Evolutionary conservation across 1,284 basidiomycete genomes (phyloP).

Genomic region (Apiotrichum siamense): DNA sequence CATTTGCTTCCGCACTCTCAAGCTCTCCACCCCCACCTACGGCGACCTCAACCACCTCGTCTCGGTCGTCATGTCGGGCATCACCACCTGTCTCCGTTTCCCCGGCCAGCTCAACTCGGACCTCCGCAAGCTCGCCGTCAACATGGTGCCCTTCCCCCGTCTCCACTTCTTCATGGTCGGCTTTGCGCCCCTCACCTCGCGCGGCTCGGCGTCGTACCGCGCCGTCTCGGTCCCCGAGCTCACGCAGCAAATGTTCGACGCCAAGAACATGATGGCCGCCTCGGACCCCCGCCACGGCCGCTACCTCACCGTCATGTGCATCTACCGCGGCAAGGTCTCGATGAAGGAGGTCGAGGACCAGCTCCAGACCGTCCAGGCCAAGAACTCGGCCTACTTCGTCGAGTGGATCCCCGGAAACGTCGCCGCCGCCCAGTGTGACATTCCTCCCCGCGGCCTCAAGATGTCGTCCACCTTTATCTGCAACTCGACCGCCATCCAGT

Average conservation of each 20-base stretch:
- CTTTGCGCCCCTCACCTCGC: slow-evolving; percentile 83
- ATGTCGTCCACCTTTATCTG: slow-evolving; percentile 97
- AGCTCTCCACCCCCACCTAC: slow-evolving; percentile 66
- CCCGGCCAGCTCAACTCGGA: slow-evolving; percentile 93
- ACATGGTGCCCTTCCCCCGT: slow-evolving; percentile 86
- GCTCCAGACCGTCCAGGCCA: slow-evolving; percentile 24
- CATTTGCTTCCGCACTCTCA: slow-evolving; percentile 69
- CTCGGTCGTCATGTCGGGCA: slow-evolving; percentile 47
- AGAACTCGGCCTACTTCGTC: slow-evolving; percentile 42
- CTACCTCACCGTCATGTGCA: slow-evolving; percentile 43
- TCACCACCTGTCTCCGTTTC: slow-evolving; percentile 45
- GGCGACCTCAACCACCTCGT: slow-evolving; percentile 68
- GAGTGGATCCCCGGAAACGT: slow-evolving; percentile 75
- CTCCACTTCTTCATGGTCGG: slow-evolving; percentile 87
- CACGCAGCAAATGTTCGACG: slow-evolving; percentile 21
- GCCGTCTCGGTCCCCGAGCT: slow-evolving; percentile 61
- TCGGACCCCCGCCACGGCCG: slow-evolving; percentile 40
- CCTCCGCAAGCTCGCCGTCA: slow-evolving; percentile 86
- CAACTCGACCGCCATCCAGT: slow-evolving; percentile 95
- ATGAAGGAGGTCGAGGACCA: slow-evolving; percentile 43
- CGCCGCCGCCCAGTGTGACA: slow-evolving; percentile 86
- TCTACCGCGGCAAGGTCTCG: slow-evolving; percentile 40
- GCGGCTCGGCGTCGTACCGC: slow-evolving; percentile 87
- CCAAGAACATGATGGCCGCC: slow-evolving; percentile 32
- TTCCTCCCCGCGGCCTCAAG: slow-evolving; percentile 85